Conservation (phyloP, 345 rosid species). For the Alliaria petiolata region DNA sequence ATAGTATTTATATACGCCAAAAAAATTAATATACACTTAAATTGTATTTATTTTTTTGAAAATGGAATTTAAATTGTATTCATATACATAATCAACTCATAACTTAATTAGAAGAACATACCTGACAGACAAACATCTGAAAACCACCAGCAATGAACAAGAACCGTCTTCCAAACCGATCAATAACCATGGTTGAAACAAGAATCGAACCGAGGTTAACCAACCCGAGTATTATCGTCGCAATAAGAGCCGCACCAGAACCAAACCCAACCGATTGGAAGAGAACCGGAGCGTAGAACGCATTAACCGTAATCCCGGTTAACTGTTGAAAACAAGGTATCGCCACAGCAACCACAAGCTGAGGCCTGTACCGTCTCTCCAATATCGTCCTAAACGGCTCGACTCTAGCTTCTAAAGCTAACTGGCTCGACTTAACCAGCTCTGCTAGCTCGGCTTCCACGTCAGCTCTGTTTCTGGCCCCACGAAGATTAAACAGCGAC, state of each 20-base stretch:
- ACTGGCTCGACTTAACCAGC: constrained; percentile 45
- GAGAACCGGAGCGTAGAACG: constrained; percentile 76
- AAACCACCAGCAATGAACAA: constrained; percentile 64
- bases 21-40: too few species aligned
- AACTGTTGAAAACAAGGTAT: constrained; percentile 77
- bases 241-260: constrained; percentile 55
- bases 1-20: too few species aligned
- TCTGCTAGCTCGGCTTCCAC: constrained; percentile 55
- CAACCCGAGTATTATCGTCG: constrained; percentile 58
- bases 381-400: constrained; percentile 57
- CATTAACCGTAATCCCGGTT: constrained; percentile 73
- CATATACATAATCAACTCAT: too few species aligned
- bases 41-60: too few species aligned
- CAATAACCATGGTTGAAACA: constrained; percentile 60
- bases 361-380: constrained; percentile 70
- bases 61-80: too few species aligned
- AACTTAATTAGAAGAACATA: constrained; percentile 25
- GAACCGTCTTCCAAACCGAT: constrained; percentile 67
- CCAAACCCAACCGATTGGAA: constrained; percentile 82
- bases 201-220: constrained; percentile 63
- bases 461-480: constrained; percentile 37
- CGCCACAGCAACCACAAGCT: constrained; percentile 61
- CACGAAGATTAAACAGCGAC: constrained; percentile 51
- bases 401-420: constrained; percentile 37
- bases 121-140: constrained; percentile 71